Evolutionary conservation across 495 filamentous ascomycete genomes (phyloP).

Genomic region (Trichocladium uniseriatum): DNA sequence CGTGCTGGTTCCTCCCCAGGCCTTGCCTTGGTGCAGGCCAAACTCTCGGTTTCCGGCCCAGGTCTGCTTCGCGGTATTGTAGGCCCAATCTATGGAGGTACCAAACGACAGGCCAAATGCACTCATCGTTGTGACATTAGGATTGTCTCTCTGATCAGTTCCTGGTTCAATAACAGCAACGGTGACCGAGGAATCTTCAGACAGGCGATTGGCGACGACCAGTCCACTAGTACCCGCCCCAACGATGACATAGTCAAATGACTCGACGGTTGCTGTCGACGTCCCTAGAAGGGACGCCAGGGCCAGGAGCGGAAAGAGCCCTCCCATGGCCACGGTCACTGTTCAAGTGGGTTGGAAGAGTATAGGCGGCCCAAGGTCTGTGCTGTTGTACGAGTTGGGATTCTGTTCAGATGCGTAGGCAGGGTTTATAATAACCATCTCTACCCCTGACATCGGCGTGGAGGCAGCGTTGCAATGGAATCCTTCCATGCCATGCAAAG

Average conservation of each 20-base stretch:
- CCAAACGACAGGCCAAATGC: background rate
- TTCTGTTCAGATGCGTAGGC: no score
- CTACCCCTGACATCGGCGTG: no score
- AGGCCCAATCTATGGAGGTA: constrained; percentile 1
- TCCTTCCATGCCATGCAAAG: no score
- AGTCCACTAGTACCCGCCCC: background rate
- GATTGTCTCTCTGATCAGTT: background rate
- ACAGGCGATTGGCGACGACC: background rate
- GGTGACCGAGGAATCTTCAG: background rate
- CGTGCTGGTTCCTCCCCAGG: constrained; percentile 3
- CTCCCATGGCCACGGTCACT: no score
- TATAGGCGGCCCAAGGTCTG: no score
- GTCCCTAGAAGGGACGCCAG: background rate
- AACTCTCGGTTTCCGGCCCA: background rate
- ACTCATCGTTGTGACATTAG: background rate
- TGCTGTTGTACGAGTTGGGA: no score
- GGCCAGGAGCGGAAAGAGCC: no score
- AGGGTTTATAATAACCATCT: no score
- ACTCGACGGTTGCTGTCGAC: background rate
- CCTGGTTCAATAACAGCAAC: constrained; percentile 1
- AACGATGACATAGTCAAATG: background rate
- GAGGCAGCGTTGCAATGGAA: no score
- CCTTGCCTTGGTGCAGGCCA: background rate
- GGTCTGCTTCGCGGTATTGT: background rate
- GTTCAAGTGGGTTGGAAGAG: no score